Evolutionary conservation across 108 stramenopile genomes (phyloP), one percentile per base, ranked within the genome.

Genomic region (Poteriospumella lacustris): DNA sequence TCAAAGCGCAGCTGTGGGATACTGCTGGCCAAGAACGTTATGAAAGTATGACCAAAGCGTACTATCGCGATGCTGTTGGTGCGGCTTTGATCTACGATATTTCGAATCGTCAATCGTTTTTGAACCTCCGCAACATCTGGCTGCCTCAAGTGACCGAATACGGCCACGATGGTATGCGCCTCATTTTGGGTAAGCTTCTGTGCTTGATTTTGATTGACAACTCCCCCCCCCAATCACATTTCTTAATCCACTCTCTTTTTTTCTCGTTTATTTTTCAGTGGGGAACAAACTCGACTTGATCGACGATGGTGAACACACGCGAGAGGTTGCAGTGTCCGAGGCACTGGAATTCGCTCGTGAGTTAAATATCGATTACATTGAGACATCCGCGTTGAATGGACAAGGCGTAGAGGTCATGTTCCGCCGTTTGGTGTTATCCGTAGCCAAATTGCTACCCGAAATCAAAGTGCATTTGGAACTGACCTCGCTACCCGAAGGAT

Each of bases 21-120:
- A 73, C 70, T 52, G 70, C 70, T 73, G 70, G 70, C 5, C 70
- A 73, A 73, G 70, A 73, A 73, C 12, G 70, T 3, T 73, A 33
- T 73, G 70, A 73, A 73, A 73, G 33, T 33, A 73, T 73, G 70
- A 42, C 70, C 26, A 73, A 73, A 24, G 33, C 33, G 5, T 73
- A 73, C 36, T 73, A 52, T 73, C 70, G 70, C 3, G 47, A 73
- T 73, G 70, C 70, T 42, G 12, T 73, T 12, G 70, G 70, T 56
- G 70, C 70, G 5, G 70, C 31, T 12, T 42, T 73, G 9, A 34
- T 73, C 43, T 73, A 34, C 36, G 70, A 73, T 56, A 42, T 73
- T 73, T 44, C 31, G 28, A 5, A 38, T 12, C 26, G 42, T 33
- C 12, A 52, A 26, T 34, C 12, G 28, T 73, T 73, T 15, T 24